Evolutionary conservation across 176 grass and related monocot genomes (phyloP).

Genomic region (Themeda triandra): DNA sequence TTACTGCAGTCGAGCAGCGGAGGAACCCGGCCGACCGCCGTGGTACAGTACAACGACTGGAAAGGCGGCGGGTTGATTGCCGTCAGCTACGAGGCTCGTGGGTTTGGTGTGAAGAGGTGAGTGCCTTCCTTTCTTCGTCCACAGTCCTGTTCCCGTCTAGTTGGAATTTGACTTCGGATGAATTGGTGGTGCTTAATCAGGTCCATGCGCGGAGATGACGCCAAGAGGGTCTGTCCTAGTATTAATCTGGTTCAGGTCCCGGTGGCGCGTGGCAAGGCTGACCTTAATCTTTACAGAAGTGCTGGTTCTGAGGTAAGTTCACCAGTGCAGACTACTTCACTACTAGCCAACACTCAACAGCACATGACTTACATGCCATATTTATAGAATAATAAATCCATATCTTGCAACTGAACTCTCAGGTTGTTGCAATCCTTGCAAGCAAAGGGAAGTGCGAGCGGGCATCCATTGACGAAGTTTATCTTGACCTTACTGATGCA

Average conservation of each 20-base stretch:
- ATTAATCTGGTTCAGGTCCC: constrained; percentile 90
- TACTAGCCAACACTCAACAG: neutral
- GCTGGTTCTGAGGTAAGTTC: constrained; percentile 82
- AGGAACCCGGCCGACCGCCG: constrained; percentile 79
- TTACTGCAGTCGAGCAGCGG: constrained; percentile 69
- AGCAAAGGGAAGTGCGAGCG: constrained; percentile 88
- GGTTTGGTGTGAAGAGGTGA: constrained; percentile 84
- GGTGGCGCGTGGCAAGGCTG: constrained; percentile 83
- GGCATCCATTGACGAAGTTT: constrained; percentile 94
- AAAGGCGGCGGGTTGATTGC: constrained; percentile 89
- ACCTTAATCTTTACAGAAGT: constrained; percentile 79
- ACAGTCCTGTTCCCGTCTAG: neutral
- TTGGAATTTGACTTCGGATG: neutral
- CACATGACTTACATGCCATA: neutral
- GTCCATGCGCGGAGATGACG: constrained; percentile 95
- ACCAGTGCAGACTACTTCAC: neutral
- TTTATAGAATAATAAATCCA: neutral
- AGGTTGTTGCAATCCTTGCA: constrained; percentile 79
- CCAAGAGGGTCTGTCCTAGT: constrained; percentile 66
- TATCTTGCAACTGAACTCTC: neutral
- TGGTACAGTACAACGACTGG: constrained; percentile 96
- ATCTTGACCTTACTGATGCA: constrained; percentile 90
- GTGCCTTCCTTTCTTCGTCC: neutral
- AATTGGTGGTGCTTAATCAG: constrained; percentile 25
- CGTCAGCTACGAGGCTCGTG: constrained; percentile 92